Evolutionary conservation across 1,284 basidiomycete genomes (phyloP), one percentile per base, ranked within the genome.

Genomic region (Mycosarcoma mackinlayi): DNA sequence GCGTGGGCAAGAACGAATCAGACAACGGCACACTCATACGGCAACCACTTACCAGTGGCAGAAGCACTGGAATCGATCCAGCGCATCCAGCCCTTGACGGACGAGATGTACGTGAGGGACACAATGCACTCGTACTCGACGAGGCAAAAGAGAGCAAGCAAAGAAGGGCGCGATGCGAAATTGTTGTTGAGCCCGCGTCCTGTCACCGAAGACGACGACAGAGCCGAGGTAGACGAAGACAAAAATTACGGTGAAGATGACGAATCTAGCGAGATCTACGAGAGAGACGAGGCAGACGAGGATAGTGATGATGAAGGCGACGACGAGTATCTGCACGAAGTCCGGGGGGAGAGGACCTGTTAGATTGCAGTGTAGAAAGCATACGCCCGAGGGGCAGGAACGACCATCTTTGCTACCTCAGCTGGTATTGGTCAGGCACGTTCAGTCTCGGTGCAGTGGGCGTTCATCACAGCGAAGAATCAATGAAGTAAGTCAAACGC

Each of bases 61-160:
- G 40, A 47, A n/a, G 57, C 63, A 3, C 34, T 59, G 28, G 48
- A 51, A 1, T 66, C 52, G 19, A 56, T 60, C 24, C 41, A 56
- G 18, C 31, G 42, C 13, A 30, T 55, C 28, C 44, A 38, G 19
- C 42, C 51, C n/a, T 25, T 65, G 25, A 41, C 24, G 6, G 55
- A 58, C 14, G 21, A 27, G 3, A 42, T 18, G 9, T 16, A 8
- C 11, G 8, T 8, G 19, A 25, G 34, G 4, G 25, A 10, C 2
- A 30, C 8, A 9, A 16, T 39, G 4, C 33, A 52, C 28, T 19
- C 23, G 5, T 37, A 34, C 9, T 41, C 35, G 33, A 11, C 27
- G 28, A 25, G 9, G n/a, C 34, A 39, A 7, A 48, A 8, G 47
- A 24, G 31, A 3, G 38, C 23, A 6, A 23, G 28, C 19, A n/a